Evolutionary conservation across 2,329 filamentous ascomycete species (phyloP).

Genomic region (Ceratocystis albifundus): DNA sequence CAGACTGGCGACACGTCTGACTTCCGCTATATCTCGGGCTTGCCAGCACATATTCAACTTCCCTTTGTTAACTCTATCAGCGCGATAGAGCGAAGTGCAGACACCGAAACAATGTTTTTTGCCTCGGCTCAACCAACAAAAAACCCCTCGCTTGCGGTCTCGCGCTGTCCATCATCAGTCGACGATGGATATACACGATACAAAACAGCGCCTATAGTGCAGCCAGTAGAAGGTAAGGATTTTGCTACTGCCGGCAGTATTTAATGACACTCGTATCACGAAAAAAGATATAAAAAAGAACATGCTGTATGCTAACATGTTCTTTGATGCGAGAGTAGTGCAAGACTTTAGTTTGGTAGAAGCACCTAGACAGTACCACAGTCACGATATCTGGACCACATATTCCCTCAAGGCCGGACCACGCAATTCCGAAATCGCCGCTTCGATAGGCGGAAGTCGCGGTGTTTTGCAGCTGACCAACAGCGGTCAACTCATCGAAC

Average conservation of each 20-base stretch:
- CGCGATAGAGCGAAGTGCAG: slow-evolving; percentile 4
- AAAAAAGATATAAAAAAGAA: no score
- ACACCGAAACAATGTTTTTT: slow-evolving; percentile 14
- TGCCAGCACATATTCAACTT: slow-evolving; percentile 1
- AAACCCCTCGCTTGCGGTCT: background rate
- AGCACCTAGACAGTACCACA: background rate
- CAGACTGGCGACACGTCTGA: background rate
- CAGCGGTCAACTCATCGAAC: background rate
- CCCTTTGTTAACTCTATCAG: slow-evolving; percentile 6
- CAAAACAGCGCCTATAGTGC: background rate
- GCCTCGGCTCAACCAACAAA: background rate
- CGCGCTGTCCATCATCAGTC: slow-evolving; percentile 1
- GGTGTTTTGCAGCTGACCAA: slow-evolving; percentile 17
- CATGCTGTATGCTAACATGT: background rate
- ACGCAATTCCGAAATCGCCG: slow-evolving; percentile 35
- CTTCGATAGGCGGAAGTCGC: slow-evolving; percentile 18
- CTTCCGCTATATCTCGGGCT: background rate
- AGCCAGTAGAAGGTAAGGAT: background rate
- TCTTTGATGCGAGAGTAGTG: background rate
- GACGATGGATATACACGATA: background rate
- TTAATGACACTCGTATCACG: no score
- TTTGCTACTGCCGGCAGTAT: background rate
- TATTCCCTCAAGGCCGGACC: slow-evolving; percentile 42
- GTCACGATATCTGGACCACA: slow-evolving; percentile 12
- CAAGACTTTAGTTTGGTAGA: slow-evolving; percentile 18